Percentiles rank a stretch among this genome's conserved stretches.
These are phyloP conservation scores for Calonectria leucothoes DNA, from an alignment of 2,329 filamentous ascomycete species.

Conservation along the genomic window DNA sequence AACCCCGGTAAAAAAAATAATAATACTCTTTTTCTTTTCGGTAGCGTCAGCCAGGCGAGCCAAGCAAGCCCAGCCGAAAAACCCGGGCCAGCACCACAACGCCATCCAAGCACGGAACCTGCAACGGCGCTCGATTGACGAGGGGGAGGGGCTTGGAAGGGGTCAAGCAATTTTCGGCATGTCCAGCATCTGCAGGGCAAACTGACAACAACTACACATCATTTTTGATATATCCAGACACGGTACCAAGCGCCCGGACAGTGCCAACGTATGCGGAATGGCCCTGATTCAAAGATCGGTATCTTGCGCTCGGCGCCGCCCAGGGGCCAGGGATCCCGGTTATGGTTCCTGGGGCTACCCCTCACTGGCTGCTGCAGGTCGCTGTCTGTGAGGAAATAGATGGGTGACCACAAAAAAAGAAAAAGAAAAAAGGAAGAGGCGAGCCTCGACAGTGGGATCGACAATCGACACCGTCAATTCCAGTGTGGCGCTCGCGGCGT, in stretches of 20 bases:
- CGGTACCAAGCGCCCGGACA: constrained; percentile 15
- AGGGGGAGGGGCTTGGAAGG: background rate
- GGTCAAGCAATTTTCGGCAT: background rate
- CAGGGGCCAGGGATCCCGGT: constrained; percentile 40
- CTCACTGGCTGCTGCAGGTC: constrained; percentile 36
- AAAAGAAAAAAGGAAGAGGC: background rate
- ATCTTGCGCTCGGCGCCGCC: constrained; percentile 39
- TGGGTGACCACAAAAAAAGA: constrained; percentile 33
- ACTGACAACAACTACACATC: constrained; percentile 5
- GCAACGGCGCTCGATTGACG: background rate
- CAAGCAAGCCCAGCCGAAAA: constrained; percentile 20
- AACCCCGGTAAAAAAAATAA: constrained; percentile 10
- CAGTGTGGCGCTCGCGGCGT: background rate
- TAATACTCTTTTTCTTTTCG: background rate
- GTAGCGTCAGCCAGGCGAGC: constrained; percentile 16
- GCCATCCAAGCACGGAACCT: constrained; percentile 19
- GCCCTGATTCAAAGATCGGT: constrained; percentile 39
- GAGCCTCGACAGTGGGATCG: constrained; percentile 10
- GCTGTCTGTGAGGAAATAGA: constrained; percentile 39
- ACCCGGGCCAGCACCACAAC: constrained; percentile 13
- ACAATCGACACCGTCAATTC: background rate
- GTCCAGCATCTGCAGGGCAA: background rate
- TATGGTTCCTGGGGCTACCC: constrained; percentile 43
- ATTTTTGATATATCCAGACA: constrained; percentile 7
- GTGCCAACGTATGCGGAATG: constrained; percentile 16